Conservation (phyloP, 2,329 filamentous ascomycete genomes). For the Epichloe amarillans region DNA sequence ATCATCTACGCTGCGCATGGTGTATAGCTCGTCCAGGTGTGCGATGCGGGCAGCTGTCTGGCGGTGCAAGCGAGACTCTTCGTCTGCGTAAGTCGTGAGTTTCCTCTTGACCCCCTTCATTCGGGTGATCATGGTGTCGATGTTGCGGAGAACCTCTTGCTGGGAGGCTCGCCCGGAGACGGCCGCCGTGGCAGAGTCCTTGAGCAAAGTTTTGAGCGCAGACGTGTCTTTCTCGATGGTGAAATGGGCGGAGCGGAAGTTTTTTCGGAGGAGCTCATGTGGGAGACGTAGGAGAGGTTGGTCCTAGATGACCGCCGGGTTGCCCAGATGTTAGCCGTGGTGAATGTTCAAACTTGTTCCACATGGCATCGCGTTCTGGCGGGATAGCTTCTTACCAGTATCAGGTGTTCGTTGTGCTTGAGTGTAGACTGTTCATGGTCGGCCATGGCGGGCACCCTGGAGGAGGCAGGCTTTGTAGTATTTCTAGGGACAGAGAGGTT, state of each 20-base stretch:
- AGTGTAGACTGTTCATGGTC: conserved; percentile 52
- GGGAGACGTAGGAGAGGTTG: conserved; percentile 89
- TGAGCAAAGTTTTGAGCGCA: conserved; percentile 46
- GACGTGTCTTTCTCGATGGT: conserved; percentile 59
- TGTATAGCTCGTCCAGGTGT: conserved; percentile 70
- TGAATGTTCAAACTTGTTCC: neutral
- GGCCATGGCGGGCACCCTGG: conserved; percentile 31
- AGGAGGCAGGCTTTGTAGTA: neutral
- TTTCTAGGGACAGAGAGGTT: too few species aligned
- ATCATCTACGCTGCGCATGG: conserved; percentile 70
- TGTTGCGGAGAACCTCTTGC: conserved; percentile 60
- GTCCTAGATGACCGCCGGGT: conserved; percentile 41
- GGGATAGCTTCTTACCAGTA: conserved; percentile 41
- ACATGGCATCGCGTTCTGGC: neutral
- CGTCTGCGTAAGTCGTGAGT: conserved; percentile 60
- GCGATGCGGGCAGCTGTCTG: conserved; percentile 64
- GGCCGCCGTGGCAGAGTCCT: conserved; percentile 53
- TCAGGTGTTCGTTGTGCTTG: conserved; percentile 61
- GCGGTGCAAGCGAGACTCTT: conserved; percentile 64
- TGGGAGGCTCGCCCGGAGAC: conserved; percentile 48
- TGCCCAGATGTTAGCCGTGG: neutral
- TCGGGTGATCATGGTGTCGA: conserved; percentile 74
- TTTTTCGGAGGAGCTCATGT: conserved; percentile 78
- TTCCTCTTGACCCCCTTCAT: conserved; percentile 85
- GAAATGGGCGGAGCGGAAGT: conserved; percentile 77